Conservation (phyloP, 2,329 filamentous ascomycete species). For the Ceratocystis huliohia region DNA sequence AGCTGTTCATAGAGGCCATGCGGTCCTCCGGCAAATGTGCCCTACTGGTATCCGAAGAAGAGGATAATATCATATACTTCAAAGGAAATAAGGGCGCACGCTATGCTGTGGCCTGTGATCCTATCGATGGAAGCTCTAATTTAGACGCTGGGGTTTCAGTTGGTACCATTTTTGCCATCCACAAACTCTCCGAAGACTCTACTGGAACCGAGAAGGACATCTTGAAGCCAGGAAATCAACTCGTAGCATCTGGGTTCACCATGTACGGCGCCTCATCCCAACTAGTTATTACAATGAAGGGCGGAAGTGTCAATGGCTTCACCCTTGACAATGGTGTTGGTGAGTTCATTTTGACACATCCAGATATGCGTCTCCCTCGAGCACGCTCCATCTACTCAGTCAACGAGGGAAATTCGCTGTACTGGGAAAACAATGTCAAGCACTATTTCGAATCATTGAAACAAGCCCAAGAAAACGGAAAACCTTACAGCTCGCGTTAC, state of each 20-base stretch:
- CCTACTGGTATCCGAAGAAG: conserved; percentile 92
- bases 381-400: conserved; percentile 84
- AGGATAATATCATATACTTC: conserved; percentile 86
- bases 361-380: conserved; percentile 77
- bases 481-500: conserved; percentile 90
- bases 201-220: conserved; percentile 71
- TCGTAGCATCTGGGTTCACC: conserved; percentile 93
- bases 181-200: conserved; percentile 70
- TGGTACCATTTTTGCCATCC: conserved; percentile 91
- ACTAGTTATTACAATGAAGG: conserved; percentile 93
- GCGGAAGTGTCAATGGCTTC: conserved; percentile 87
- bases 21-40: conserved; percentile 80
- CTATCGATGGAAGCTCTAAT: conserved; percentile 96
- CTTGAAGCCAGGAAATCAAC: conserved; percentile 75
- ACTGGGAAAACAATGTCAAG: conserved; percentile 84
- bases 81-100: conserved; percentile 60
- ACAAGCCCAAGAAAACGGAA: conserved; percentile 56
- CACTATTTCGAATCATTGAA: conserved; percentile 85
- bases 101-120: conserved; percentile 93
- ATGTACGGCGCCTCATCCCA: conserved; percentile 98
- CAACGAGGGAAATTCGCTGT: conserved; percentile 95
- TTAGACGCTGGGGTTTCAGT: conserved; percentile 95
- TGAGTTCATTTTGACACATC: conserved; percentile 97
- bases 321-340: conserved; percentile 92
- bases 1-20: conserved; percentile 95